Evolutionary conservation across 306 rosid genomes (phyloP).

Genomic region (Heteromeles arbutifolia): DNA sequence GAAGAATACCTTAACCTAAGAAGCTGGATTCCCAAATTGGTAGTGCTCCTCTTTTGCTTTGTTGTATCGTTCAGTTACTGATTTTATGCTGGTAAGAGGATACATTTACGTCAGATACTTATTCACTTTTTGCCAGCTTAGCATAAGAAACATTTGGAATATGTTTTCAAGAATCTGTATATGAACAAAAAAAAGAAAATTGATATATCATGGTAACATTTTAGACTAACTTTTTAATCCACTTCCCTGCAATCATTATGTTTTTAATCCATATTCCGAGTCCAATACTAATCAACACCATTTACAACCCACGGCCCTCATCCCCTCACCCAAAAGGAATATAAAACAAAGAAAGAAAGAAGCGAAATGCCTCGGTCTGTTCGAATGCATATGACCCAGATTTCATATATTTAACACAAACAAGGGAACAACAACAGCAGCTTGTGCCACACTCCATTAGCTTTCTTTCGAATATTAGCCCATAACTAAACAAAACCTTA

Average conservation of each 20-base stretch:
- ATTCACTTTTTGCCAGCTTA: background rate
- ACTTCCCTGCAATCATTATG: background rate
- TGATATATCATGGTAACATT: background rate
- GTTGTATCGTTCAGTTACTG: slow-evolving; percentile 72
- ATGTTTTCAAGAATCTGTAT: background rate
- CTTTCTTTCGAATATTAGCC: background rate
- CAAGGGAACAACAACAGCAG: background rate
- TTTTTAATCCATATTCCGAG: too few relatives aligned
- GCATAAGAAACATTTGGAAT: background rate
- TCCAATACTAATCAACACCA: too few relatives aligned
- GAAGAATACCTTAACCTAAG: slow-evolving; percentile 74
- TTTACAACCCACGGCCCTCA: background rate
- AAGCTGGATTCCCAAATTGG: slow-evolving; percentile 43
- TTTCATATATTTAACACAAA: background rate
- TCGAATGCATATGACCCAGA: background rate
- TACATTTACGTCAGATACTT: slow-evolving; percentile 20
- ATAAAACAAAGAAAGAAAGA: background rate
- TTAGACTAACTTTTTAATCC: background rate
- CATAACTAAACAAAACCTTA: background rate
- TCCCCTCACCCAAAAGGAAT: background rate
- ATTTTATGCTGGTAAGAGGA: slow-evolving; percentile 60
- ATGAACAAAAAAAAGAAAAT: background rate
- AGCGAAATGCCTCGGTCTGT: background rate
- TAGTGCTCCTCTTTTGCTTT: slow-evolving; percentile 64
- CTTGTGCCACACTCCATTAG: background rate